Evolutionary conservation across 306 rosid species (phyloP), one percentile per base, ranked within the genome.

Genomic region (Canavalia ensiformis): DNA sequence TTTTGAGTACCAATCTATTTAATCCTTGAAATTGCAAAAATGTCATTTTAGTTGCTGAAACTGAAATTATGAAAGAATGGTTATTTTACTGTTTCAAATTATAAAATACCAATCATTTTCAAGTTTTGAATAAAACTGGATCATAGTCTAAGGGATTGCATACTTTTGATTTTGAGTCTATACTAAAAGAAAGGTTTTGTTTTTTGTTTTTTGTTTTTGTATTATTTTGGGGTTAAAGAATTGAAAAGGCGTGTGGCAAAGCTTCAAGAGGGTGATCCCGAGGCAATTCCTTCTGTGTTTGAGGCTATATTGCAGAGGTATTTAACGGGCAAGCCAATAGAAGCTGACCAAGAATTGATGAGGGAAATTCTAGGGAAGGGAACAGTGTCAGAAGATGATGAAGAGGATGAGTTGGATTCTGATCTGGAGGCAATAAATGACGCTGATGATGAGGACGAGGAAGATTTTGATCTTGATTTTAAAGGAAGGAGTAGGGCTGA

Each of bases 301-400:
- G 95, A 91, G 83, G 95, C 91, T 33, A 87, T 94, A 76, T 72
- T 94, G 86, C 84, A 88, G 82, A 89, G 92, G 77, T 85, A 81
- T 80, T 85, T 94, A 42, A 62, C 88, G 0, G 91, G 87, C 67
- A 83, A 90, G 78, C 83, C 89, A 35, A 94, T 84, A 28, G 91
- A 89, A 56, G 88, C 42, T 50, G 90, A 90, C 65, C 25, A 82
- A 33, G 87, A 84, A 62, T 79, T 91, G 89, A 89, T 88, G 89
- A 89, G 34, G 84, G 91, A 90, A 7, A 78, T 91, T 70, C 80
- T 83, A 4, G 90, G 91, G 50, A 81, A 77, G 72, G 75, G 75
- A 41, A 55, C 81, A 33, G 66, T 4, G 60, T 46, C 79, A 5
- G 55, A 70, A 47, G 80, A 84, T 47, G 85, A 84, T 28, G 87